Evolutionary conservation across 495 filamentous ascomycete genomes (phyloP).

Genomic region (Talaromyces stipitatus): DNA sequence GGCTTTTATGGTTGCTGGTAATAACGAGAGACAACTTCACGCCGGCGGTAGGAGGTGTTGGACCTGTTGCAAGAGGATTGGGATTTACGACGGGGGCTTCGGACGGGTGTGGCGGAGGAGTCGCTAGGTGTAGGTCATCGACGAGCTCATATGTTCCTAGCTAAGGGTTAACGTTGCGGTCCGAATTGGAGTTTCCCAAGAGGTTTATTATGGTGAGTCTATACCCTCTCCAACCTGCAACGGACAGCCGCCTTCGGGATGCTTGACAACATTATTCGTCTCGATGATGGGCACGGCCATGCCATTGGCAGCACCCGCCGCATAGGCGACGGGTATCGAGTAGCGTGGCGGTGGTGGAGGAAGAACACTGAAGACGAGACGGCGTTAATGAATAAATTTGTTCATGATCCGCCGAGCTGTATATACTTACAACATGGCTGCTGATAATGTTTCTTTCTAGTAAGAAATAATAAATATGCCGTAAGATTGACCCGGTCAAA

Average conservation of each 20-base stretch:
- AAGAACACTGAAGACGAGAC: conserved; percentile 51
- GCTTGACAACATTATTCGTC: conserved; percentile 79
- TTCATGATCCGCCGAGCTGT: not conserved
- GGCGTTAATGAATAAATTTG: not conserved
- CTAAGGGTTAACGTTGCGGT: not conserved
- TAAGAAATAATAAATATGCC: not conserved
- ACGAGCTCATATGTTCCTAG: conserved; percentile 79
- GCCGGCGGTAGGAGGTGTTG: conserved; percentile 70
- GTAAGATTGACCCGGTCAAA: not conserved
- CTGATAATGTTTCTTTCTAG: not conserved
- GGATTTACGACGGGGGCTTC: conserved; percentile 78
- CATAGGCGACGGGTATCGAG: conserved; percentile 58
- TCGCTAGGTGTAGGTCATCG: conserved; percentile 87
- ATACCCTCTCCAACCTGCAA: conserved; percentile 90
- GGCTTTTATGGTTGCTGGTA: conserved; percentile 52
- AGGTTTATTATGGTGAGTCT: not conserved
- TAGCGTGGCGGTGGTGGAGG: conserved; percentile 83
- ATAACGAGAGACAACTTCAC: conserved; percentile 77
- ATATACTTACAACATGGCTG: conserved; percentile 32
- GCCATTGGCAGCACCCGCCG: conserved; percentile 53
- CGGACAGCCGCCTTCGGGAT: conserved; percentile 62
- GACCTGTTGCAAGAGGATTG: conserved; percentile 82
- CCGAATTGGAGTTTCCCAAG: too few species aligned
- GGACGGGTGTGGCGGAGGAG: conserved; percentile 89
- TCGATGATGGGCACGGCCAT: conserved; percentile 69